phyloP scores from a whole-genome alignment of 129 eudicot species.

The Flaveria trinervia region DNA sequence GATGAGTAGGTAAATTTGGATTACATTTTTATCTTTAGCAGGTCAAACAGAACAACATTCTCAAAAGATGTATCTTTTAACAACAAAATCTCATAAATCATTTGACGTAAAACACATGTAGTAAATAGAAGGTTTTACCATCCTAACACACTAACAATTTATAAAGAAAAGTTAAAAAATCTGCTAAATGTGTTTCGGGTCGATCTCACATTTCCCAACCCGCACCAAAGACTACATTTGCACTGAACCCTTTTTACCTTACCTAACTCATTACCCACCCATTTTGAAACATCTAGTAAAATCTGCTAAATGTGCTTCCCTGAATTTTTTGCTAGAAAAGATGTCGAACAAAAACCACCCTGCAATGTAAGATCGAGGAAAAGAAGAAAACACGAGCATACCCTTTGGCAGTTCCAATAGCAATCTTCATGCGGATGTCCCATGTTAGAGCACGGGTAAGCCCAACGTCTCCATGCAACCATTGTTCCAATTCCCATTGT shows the following conservation, averaged over 20 bases:
- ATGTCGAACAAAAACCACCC: not conserved
- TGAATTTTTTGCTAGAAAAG: not conserved
- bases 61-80: not conserved
- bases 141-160: not conserved
- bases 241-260: not conserved
- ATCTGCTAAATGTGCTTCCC: not conserved
- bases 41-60: not conserved
- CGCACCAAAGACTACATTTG: too few relatives aligned
- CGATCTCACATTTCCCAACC: not conserved
- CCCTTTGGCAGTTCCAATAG: conserved; percentile 94
- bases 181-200: not conserved
- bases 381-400: conserved; percentile 25
- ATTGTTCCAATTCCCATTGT: conserved; percentile 94
- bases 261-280: not conserved
- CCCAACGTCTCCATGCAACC: conserved; percentile 88
- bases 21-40: not conserved
- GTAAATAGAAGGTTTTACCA: not conserved
- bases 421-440: conserved; percentile 87
- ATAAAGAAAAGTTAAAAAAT: not conserved
- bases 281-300: not conserved
- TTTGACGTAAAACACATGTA: not conserved
- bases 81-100: not conserved
- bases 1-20: not conserved
- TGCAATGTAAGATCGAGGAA: not conserved
- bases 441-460: conserved; percentile 75